Evolutionary conservation across 495 filamentous ascomycete species (phyloP).

Genomic region (Daldinia caldariorum): DNA sequence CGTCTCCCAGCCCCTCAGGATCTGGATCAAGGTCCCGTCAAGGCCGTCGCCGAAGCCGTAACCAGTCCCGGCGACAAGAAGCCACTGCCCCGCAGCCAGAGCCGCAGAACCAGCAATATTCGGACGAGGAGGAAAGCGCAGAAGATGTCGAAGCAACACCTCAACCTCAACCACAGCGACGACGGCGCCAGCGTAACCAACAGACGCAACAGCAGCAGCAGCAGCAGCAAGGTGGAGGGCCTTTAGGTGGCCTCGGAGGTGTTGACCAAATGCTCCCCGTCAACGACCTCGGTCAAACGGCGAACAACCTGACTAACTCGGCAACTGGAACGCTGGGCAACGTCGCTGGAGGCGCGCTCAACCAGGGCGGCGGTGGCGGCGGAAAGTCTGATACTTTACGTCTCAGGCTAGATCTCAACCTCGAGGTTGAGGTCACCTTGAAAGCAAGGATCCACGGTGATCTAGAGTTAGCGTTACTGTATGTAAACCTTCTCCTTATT

Average conservation of each 20-base stretch:
- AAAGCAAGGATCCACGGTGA: slow-evolving; percentile 96
- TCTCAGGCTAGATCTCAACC: slow-evolving; percentile 81
- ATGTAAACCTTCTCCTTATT: slow-evolving; percentile 50
- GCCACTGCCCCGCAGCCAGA: slow-evolving; percentile 52
- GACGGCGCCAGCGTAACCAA: slow-evolving; percentile 49
- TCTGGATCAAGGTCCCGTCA: slow-evolving; percentile 33
- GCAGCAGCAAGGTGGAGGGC: slow-evolving; percentile 58
- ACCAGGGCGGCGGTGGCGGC: slow-evolving; percentile 45
- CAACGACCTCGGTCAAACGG: slow-evolving; percentile 71
- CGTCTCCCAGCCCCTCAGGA: slow-evolving; percentile 39
- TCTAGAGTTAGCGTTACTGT: slow-evolving; percentile 85
- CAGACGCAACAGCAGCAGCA: slow-evolving; percentile 50
- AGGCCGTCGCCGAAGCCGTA: slow-evolving; percentile 40
- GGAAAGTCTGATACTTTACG: slow-evolving; percentile 76
- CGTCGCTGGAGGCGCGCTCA: slow-evolving; percentile 60
- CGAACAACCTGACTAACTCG: slow-evolving; percentile 68
- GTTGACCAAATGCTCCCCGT: slow-evolving; percentile 52
- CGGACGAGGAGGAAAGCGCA: slow-evolving; percentile 53
- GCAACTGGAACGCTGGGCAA: slow-evolving; percentile 69
- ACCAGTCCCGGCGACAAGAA: slow-evolving; percentile 44
- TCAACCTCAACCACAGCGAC: slow-evolving; percentile 31
- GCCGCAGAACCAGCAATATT: slow-evolving; percentile 39
- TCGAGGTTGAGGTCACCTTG: slow-evolving; percentile 89
- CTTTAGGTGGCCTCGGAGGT: slow-evolving; percentile 62
- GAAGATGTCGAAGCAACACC: slow-evolving; percentile 56